Evolutionary conservation across 768 basidiomycete genomes (phyloP), one percentile per base, ranked within the genome.

Genomic region (Auriscalpium microsporum): DNA sequence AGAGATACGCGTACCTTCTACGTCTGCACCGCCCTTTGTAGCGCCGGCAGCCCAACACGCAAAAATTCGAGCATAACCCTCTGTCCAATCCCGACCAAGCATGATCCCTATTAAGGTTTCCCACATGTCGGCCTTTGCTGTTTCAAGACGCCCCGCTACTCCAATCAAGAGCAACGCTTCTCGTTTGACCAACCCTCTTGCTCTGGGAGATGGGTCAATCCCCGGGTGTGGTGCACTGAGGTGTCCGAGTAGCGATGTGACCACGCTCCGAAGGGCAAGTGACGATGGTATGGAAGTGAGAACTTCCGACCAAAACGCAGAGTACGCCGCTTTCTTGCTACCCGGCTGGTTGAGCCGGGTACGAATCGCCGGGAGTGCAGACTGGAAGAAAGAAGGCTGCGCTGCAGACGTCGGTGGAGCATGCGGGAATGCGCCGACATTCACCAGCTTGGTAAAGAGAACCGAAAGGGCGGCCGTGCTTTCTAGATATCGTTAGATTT

Each of bases 381-480:
- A 65, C 28, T 69, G 66, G 68, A 88, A 90, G 71, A 91, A 92
- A 1, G 86, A 90, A 7, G 83, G 75, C 54, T 86, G 86, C 0
- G 81, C 81, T n/a, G 75, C 77, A 3, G 78, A 68, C 7, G 68
- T 67, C 8, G 81, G 79, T 3, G 69, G 71, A 10, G 72, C 69
- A 1, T 75, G 58, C 13, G 86, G 85, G 62, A 90, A 87, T 16
- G 83, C 67, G 10, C 89, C 84, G 42, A 84, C 65, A 54, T 82
- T 83, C 21, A 83, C 81, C 23, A 90, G 77, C 70, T 87, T 89
- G 23, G 73, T 72, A 35, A 89, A 62, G 9, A 90, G 74, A 58
- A 78, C 82, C 4, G 73, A 69, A 9, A 87, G 45, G 19, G 77
- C 75, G 14, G 69, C 63, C 36, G 72, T 53, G 37, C 48, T 56